Percentiles rank a stretch among this genome's conserved stretches.
Conservation (phyloP, 2,329 filamentous ascomycete species). For the Cercospora berteroae region DNA sequence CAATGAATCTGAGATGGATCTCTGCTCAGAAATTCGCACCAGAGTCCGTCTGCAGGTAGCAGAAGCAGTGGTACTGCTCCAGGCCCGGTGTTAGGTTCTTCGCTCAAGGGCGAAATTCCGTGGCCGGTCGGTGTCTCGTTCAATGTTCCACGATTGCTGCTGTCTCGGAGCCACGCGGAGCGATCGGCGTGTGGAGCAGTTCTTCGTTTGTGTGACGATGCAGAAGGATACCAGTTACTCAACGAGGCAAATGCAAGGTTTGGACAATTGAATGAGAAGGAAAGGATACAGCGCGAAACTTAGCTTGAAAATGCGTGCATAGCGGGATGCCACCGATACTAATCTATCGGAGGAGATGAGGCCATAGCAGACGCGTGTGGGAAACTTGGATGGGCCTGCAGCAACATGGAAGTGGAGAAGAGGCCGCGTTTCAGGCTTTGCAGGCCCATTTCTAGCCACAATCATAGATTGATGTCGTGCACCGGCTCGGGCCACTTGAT, state of each 20-base stretch:
- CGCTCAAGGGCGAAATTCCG: background rate
- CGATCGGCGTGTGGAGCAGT: background rate
- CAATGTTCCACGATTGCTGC: background rate
- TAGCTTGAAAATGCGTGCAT: background rate
- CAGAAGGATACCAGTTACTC: background rate
- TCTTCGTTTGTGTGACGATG: background rate
- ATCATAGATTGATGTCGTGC: slow-evolving; percentile 1
- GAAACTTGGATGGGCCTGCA: slow-evolving; percentile 23
- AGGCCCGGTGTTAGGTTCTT: background rate
- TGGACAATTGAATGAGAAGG: background rate
- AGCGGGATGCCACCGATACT: slow-evolving; percentile 2
- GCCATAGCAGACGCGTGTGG: slow-evolving; percentile 1
- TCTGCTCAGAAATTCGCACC: background rate
- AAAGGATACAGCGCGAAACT: background rate
- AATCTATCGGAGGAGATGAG: slow-evolving; percentile 22
- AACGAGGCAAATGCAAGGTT: background rate
- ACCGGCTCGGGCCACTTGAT: slow-evolving; percentile 4
- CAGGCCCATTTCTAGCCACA: background rate
- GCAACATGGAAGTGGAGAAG: slow-evolving; percentile 15
- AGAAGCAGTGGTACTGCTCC: background rate
- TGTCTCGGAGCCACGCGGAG: background rate
- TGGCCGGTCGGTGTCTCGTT: background rate
- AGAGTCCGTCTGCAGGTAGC: background rate
- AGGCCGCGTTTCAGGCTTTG: slow-evolving; percentile 16
- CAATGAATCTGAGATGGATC: background rate